phyloP scores from a whole-genome alignment of 2,329 filamentous ascomycete species.

The Arthrobotrys sphaeroides region DNA sequence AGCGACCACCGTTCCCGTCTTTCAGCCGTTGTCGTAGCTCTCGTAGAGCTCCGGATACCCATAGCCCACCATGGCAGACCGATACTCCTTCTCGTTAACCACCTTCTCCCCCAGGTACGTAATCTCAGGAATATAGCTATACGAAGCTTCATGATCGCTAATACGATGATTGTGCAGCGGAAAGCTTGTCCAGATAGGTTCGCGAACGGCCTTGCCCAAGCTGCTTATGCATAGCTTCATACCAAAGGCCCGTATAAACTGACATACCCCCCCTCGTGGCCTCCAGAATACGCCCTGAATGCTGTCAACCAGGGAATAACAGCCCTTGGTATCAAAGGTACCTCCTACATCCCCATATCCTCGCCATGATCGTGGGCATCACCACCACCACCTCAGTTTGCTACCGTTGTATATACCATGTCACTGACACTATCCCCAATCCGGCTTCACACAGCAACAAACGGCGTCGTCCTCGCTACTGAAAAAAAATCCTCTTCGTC shows the following conservation, averaged over 20 bases:
- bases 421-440: slow-evolving; percentile 51
- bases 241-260: slow-evolving; percentile 18
- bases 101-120: slow-evolving; percentile 97
- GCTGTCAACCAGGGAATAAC: slow-evolving; percentile 99
- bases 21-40: slow-evolving; percentile 11
- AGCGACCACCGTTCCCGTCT: background rate
- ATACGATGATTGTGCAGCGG: slow-evolving; percentile 69
- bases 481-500: slow-evolving; percentile 99
- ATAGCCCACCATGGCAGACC: slow-evolving; percentile 79
- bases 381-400: background rate
- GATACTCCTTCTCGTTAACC: slow-evolving; percentile 99
- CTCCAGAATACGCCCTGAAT: slow-evolving; percentile 94
- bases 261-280: background rate
- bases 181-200: slow-evolving; percentile 99
- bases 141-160: slow-evolving; percentile 28
- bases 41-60: slow-evolving; percentile 1
- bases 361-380: background rate
- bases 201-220: slow-evolving; percentile 55
- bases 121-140: slow-evolving; percentile 39
- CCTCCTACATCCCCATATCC: background rate
- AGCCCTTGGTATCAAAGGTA: slow-evolving; percentile 97
- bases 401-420: slow-evolving; percentile 36
- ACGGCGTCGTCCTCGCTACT: slow-evolving; percentile 97
- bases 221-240: background rate
- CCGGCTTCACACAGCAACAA: slow-evolving; percentile 74